phyloP scores from a whole-genome alignment of 1,139 yeast species.

The Yamadazyma conglobata region DNA sequence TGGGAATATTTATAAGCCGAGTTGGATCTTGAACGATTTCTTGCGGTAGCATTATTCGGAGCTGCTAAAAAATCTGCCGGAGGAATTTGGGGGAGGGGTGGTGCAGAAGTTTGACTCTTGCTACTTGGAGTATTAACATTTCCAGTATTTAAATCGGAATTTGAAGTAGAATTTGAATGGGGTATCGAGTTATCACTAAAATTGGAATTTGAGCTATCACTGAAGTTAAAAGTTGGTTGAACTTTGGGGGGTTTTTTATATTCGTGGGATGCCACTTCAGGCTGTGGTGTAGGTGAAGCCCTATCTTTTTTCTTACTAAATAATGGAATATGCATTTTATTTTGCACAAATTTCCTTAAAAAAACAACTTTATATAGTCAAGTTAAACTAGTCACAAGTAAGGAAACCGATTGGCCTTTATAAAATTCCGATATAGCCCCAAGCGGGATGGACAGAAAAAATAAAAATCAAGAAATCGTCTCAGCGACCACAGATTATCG shows the following conservation, averaged over 20 bases:
- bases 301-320: conserved; percentile 2
- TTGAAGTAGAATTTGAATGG: not conserved
- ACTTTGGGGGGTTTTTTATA: conserved; percentile 3
- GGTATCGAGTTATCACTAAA: not conserved
- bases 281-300: not conserved
- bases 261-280: conserved; percentile 1
- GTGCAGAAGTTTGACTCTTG: too few species aligned
- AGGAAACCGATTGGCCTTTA: too few species aligned
- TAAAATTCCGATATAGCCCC: conserved; percentile 2
- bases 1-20: conserved; percentile 3
- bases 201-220: conserved; percentile 1
- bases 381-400: too few species aligned
- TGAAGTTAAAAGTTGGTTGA: not conserved
- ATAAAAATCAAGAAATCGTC: conserved; percentile 1
- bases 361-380: too few species aligned
- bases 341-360: too few species aligned
- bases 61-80: too few species aligned
- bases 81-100: too few species aligned
- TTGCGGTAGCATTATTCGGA: too few species aligned
- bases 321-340: conserved; percentile 8
- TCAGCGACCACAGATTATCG: conserved; percentile 1
- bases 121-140: too few species aligned
- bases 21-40: conserved; percentile 6
- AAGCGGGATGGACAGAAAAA: conserved; percentile 1
- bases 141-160: too few species aligned